A percentile compares a stretch with the other conserved stretches of the same genome.
Evolutionary conservation across 2,329 filamentous ascomycete genomes (phyloP).

Genomic region (Trichoderma oligosporum): DNA sequence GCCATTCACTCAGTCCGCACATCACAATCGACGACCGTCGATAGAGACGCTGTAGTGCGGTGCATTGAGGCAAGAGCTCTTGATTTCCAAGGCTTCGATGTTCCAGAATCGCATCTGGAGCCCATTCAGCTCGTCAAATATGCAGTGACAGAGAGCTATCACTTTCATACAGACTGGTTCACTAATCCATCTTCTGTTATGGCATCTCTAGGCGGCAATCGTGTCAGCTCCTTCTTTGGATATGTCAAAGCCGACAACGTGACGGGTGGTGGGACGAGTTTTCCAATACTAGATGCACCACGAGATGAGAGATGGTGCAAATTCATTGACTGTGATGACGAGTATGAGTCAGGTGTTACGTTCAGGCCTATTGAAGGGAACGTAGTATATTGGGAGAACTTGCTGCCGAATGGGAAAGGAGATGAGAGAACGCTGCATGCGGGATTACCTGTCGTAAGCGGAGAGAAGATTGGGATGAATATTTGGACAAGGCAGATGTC

Average conservation of each 20-base stretch:
- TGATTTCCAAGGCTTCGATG: conserved; percentile 43
- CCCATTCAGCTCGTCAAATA: conserved; percentile 49
- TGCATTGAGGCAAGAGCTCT: conserved; percentile 48
- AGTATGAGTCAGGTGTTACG: conserved; percentile 45
- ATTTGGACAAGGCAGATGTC: conserved; percentile 48
- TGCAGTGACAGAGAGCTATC: conserved; percentile 42
- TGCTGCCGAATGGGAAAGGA: conserved; percentile 38
- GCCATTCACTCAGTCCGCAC: conserved; percentile 39
- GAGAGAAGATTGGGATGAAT: conserved; percentile 50
- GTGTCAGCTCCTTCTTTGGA: conserved; percentile 46
- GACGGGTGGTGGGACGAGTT: conserved; percentile 48
- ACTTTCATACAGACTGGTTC: conserved; percentile 52
- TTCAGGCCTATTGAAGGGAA: conserved; percentile 47
- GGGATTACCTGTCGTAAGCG: conserved; percentile 43
- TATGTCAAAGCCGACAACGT: conserved; percentile 43
- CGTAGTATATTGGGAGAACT: conserved; percentile 48
- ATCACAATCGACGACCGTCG: conserved; percentile 44
- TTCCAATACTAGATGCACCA: conserved; percentile 41
- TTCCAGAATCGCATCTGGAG: conserved; percentile 38
- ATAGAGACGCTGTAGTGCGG: conserved; percentile 39
- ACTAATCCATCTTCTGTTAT: conserved; percentile 38
- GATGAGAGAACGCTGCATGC: conserved; percentile 46
- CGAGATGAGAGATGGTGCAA: conserved; percentile 39
- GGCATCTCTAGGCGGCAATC: conserved; percentile 41
- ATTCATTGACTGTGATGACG: conserved; percentile 47